Evolutionary conservation across 2,329 filamentous ascomycete species (phyloP).

Genomic region (Colletotrichum zoysiae): DNA sequence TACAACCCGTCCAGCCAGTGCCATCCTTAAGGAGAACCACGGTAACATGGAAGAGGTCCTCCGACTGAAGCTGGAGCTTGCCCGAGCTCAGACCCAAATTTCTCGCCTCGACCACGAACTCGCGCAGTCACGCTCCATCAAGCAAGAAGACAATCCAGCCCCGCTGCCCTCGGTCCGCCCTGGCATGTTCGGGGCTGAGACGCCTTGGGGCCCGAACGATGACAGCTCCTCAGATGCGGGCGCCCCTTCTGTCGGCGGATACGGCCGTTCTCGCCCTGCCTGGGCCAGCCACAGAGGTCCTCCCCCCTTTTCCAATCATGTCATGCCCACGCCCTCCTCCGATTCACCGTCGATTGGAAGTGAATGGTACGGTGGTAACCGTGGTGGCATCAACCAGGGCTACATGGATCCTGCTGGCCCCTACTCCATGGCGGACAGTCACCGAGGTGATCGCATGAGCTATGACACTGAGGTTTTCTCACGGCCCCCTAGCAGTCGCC

Average conservation of each 20-base stretch:
- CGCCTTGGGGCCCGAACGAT: constrained; percentile 66
- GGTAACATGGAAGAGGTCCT: constrained; percentile 69
- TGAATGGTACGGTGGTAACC: constrained; percentile 61
- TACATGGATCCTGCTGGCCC: constrained; percentile 56
- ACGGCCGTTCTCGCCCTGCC: constrained; percentile 67
- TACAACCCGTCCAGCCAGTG: constrained; percentile 66
- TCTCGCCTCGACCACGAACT: constrained; percentile 79
- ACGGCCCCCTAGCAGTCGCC: constrained; percentile 58
- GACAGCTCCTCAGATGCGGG: constrained; percentile 69
- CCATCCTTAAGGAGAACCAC: constrained; percentile 58
- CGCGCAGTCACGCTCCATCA: constrained; percentile 71
- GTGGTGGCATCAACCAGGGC: constrained; percentile 53
- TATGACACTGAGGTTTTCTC: constrained; percentile 63
- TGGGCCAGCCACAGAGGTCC: constrained; percentile 65
- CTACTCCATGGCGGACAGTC: constrained; percentile 55
- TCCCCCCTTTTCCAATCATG: constrained; percentile 47
- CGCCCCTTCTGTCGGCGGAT: constrained; percentile 65
- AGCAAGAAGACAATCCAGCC: constrained; percentile 59
- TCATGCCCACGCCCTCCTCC: constrained; percentile 50
- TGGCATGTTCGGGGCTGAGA: constrained; percentile 50
- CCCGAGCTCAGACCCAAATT: constrained; percentile 77
- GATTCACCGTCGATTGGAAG: constrained; percentile 49
- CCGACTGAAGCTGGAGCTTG: constrained; percentile 78
- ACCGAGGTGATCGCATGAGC: constrained; percentile 60
- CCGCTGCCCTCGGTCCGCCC: constrained; percentile 12